Evolutionary conservation across 306 rosid genomes (phyloP).

Genomic region (Echinosophora koreensis): DNA sequence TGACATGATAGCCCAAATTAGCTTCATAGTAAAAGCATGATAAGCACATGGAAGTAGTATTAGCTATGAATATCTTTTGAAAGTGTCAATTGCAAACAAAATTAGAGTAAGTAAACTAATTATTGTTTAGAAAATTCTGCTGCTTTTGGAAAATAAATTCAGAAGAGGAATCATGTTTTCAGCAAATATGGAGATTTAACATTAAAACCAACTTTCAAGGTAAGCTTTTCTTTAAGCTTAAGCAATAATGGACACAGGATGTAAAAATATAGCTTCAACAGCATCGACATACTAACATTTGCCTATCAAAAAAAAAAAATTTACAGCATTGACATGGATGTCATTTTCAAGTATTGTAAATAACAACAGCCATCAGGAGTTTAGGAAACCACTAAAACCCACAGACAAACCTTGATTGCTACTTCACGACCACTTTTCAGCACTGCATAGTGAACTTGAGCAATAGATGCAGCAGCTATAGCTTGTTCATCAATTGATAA

Average conservation of each 20-base stretch:
- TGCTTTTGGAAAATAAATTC: neutral
- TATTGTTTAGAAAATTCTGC: slow-evolving; percentile 8
- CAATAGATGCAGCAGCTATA: slow-evolving; percentile 93
- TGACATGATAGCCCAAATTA: neutral
- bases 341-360: slow-evolving; percentile 31
- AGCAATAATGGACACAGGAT: neutral
- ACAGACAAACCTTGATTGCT: slow-evolving; percentile 84
- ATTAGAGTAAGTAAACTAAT: neutral
- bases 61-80: neutral
- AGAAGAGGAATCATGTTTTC: neutral
- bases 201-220: neutral
- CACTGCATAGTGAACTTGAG: slow-evolving; percentile 87
- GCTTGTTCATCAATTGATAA: slow-evolving; percentile 81
- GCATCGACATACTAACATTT: neutral
- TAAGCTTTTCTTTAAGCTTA: neutral
- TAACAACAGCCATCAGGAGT: slow-evolving; percentile 32
- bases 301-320: no score
- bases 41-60: neutral
- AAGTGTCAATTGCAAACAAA: neutral
- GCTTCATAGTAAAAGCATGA: neutral
- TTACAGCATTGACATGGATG: neutral
- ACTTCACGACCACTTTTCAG: slow-evolving; percentile 76
- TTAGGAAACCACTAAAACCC: slow-evolving; percentile 26
- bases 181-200: neutral
- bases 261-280: slow-evolving; percentile 19